A percentile compares a stretch with the other conserved stretches of the same genome.
These are phyloP conservation scores for Raddia distichophylla DNA, from an alignment of 176 grass and related monocot species.

Conservation along the genomic window DNA sequence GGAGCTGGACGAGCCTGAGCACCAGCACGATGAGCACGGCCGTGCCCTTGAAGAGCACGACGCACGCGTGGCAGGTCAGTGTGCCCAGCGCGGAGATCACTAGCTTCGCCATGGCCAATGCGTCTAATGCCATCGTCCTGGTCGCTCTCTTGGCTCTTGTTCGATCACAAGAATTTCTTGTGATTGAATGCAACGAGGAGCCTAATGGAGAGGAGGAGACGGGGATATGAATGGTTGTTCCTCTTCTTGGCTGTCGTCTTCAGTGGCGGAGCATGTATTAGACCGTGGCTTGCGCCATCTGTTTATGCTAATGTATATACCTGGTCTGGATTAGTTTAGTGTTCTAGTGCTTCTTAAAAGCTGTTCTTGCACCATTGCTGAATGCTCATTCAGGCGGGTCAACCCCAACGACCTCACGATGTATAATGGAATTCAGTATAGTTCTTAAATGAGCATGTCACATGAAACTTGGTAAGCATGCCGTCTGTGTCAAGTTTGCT, in stretches of 20 bases:
- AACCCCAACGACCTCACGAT: not conserved
- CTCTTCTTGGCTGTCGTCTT: not conserved
- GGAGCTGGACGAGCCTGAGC: conserved; percentile 31
- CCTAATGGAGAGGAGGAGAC: not conserved
- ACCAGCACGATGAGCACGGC: conserved; percentile 25
- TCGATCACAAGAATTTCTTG: not conserved
- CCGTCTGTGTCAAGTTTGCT: not conserved
- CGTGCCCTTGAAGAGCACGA: conserved; percentile 44
- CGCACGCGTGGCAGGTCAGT: conserved; percentile 14
- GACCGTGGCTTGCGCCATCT: not conserved
- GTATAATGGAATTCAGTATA: not conserved
- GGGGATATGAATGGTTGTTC: not conserved
- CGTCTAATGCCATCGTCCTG: conserved; percentile 20
- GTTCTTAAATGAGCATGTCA: no score
- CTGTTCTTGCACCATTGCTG: not conserved
- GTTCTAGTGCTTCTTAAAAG: conserved; percentile 3
- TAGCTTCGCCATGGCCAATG: conserved; percentile 39
- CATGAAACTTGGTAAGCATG: no score
- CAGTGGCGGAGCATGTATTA: conserved; percentile 12
- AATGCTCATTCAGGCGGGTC: conserved; percentile 7
- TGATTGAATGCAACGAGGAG: not conserved
- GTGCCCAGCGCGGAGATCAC: conserved; percentile 21
- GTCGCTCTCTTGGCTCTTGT: not conserved
- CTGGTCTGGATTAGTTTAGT: not conserved
- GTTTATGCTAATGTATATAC: not conserved